Base-by-base conservation (phyloP, 1,139 yeast genomes). In the Sugiyamaella sp. region DNA sequence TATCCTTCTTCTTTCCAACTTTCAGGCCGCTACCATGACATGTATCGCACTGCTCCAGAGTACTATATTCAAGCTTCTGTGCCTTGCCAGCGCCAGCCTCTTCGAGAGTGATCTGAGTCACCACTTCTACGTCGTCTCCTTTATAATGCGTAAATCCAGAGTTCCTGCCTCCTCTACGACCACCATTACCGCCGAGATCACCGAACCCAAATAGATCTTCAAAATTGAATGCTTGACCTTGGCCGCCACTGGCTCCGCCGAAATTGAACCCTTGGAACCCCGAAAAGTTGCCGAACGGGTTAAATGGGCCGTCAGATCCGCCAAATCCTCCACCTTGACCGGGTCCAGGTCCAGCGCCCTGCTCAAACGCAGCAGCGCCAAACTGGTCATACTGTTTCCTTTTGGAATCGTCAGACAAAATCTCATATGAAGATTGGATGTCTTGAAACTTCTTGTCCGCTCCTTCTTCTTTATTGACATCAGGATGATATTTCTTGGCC, bases 401-500 rank as follows among this genome's bases (percentile, higher is more conserved):
- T 77, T 93, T 93, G 32, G 82, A 82, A 56, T 91, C 88, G 69
- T 93, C 96, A 49, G 90, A 84, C 67, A 95, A 76, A 47, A 93
- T 81, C 71, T 93, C 99, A 67, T 95, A 93, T 4, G 97, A 95
- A 60, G 89, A 95, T 69, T 93, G 98, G 62, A 93, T 81, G 66
- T 89, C 90, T 67, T 93, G 98, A 73, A 93, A 93, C 69, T 82
- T 84, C 66, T 84, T 82, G 63, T 91, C 96, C 0, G 98, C 95
- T 27, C 81, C 95, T 38, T 82, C 80, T 61, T 88, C 97, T 71
- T 93, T 93, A 72, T 93, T 93, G 51, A 93, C 89, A 74, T 93
- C 99, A 0, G 99, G 99, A 71, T 93, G 99, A 71, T 77, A 89
- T 70, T 93, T 83, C 71, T 95, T 95, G 20, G 97, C 99, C 60